phyloP scores from a whole-genome alignment of 345 rosid genomes.

The Brassica rapa region DNA sequence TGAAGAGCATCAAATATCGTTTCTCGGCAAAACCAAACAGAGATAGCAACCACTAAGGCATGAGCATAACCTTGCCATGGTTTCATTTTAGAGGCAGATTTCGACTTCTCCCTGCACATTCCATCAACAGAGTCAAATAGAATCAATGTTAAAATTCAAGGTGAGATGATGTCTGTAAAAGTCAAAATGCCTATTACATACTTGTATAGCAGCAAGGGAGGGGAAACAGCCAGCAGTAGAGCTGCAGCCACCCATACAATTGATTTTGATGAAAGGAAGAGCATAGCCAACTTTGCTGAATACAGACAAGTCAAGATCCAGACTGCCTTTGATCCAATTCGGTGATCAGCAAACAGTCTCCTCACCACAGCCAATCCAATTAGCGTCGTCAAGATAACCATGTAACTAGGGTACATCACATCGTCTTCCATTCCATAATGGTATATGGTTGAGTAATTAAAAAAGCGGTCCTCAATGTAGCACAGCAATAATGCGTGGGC shows the following conservation, averaged over 20 bases:
- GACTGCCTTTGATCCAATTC: conserved; percentile 75
- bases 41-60: conserved; percentile 73
- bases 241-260: conserved; percentile 85
- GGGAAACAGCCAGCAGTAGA: conserved; percentile 80
- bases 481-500: conserved; percentile 78
- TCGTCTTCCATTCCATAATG: conserved; percentile 91
- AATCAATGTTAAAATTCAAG: conserved; percentile 2
- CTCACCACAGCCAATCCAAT: conserved; percentile 85
- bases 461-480: conserved; percentile 84
- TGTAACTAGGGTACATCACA: conserved; percentile 97
- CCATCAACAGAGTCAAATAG: conserved; percentile 14
- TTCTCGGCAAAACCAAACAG: conserved; percentile 97
- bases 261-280: conserved; percentile 79
- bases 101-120: conserved; percentile 74
- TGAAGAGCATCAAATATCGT: conserved; percentile 94
- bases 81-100: conserved; percentile 87
- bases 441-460: conserved; percentile 82
- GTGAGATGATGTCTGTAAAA: neutral
- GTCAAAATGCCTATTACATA: conserved; percentile 32
- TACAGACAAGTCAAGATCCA: conserved; percentile 94
- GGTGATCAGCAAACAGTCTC: conserved; percentile 71
- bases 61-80: conserved; percentile 97
- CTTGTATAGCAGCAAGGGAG: conserved; percentile 95
- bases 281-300: conserved; percentile 87
- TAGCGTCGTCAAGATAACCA: conserved; percentile 84